Conservation (phyloP, 1,139 yeast genomes). For the Lodderomyces pseudojiufengensis region DNA sequence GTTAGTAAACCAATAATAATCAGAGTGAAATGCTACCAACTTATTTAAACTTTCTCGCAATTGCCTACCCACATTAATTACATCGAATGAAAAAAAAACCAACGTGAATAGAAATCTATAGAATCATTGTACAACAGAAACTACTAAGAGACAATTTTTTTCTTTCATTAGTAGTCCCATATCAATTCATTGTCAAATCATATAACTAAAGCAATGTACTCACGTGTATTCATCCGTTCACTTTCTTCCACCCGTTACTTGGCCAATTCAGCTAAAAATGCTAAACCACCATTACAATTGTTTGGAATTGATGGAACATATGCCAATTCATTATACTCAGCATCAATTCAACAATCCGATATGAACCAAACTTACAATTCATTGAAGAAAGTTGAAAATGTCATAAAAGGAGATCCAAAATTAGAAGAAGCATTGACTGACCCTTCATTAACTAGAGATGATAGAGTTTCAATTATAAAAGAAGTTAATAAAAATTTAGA, state of each 20-base stretch:
- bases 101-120: too few relatives aligned
- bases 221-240: slow-evolving; percentile 68
- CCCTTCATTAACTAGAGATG: slow-evolving; percentile 79
- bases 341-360: slow-evolving; percentile 80
- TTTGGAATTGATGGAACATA: slow-evolving; percentile 96
- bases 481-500: slow-evolving; percentile 53
- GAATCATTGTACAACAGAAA: too few relatives aligned
- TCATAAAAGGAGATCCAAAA: slow-evolving; percentile 62
- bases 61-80: too few relatives aligned
- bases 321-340: slow-evolving; percentile 91
- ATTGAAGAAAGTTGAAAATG: slow-evolving; percentile 53
- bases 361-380: slow-evolving; percentile 71
- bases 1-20: too few relatives aligned
- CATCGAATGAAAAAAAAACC: too few relatives aligned
- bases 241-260: slow-evolving; percentile 52
- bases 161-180: too few relatives aligned
- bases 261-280: slow-evolving; percentile 33
- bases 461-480: slow-evolving; percentile 69
- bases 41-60: too few relatives aligned
- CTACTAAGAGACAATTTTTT: too few relatives aligned
- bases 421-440: slow-evolving; percentile 61
- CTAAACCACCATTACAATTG: slow-evolving; percentile 88
- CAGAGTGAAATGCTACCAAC: too few relatives aligned
- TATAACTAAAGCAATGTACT: slow-evolving; percentile 13
- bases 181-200: background rate